These are phyloP conservation scores for Kodamaea alishanica DNA, from an alignment of 1,139 yeast genomes.

Conservation along the genomic window DNA sequence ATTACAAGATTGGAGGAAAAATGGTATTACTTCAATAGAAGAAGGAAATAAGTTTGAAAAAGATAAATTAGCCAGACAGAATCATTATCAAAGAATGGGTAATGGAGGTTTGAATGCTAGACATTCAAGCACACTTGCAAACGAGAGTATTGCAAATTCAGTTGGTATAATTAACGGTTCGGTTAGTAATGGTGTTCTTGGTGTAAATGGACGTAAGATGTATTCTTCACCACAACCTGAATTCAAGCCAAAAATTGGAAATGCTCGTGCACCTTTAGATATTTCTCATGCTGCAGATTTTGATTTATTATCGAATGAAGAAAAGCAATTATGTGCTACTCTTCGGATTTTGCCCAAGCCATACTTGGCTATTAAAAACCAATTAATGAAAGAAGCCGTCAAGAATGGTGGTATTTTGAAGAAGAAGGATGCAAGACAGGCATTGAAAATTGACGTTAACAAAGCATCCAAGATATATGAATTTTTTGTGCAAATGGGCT, in stretches of 20 bases:
- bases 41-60: slow-evolving; percentile 84
- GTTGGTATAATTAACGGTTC: neutral
- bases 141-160: slow-evolving; percentile 6
- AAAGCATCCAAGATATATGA: slow-evolving; percentile 88
- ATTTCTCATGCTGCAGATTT: slow-evolving; percentile 82
- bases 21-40: slow-evolving; percentile 82
- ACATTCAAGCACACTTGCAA: slow-evolving; percentile 14
- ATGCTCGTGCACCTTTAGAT: slow-evolving; percentile 56
- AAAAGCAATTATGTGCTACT: slow-evolving; percentile 78
- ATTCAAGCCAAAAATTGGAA: slow-evolving; percentile 37
- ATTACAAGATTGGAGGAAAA: slow-evolving; percentile 87
- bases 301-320: slow-evolving; percentile 78
- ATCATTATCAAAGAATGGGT: slow-evolving; percentile 62
- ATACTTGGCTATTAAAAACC: slow-evolving; percentile 86
- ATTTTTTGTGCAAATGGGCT: slow-evolving; percentile 86
- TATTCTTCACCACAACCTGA: slow-evolving; percentile 38
- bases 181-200: neutral
- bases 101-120: slow-evolving; percentile 34
- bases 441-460: slow-evolving; percentile 78
- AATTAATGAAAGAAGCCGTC: slow-evolving; percentile 82
- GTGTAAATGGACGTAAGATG: slow-evolving; percentile 18
- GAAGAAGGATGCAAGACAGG: slow-evolving; percentile 78
- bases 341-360: slow-evolving; percentile 89
- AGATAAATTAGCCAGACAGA: slow-evolving; percentile 66
- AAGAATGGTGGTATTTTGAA: slow-evolving; percentile 80